Conservation (phyloP, 2,329 filamentous ascomycete species). For the Fusarium lyarnte region DNA sequence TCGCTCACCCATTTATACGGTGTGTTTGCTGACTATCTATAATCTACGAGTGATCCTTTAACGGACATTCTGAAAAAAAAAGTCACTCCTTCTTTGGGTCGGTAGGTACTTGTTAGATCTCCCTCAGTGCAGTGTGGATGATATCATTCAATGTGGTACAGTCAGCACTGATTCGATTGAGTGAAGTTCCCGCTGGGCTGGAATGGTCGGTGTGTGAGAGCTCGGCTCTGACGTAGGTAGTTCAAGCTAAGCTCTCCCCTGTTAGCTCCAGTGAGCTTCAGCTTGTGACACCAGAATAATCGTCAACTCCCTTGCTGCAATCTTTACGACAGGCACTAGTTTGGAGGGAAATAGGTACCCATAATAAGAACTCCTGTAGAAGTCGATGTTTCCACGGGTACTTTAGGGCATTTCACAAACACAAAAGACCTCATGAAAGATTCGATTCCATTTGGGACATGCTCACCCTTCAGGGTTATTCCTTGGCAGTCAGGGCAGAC, state of each 20-base stretch:
- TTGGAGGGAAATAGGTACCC: not conserved
- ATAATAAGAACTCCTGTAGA: not conserved
- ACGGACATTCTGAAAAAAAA: not conserved
- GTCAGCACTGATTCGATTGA: not conserved
- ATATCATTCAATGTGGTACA: constrained; percentile 21
- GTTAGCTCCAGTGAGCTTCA: not conserved
- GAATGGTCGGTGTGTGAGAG: constrained; percentile 13
- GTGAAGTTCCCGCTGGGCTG: not conserved
- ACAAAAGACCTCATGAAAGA: not conserved
- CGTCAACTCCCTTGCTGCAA: not conserved
- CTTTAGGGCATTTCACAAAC: not conserved
- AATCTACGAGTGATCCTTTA: not conserved
- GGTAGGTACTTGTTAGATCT: not conserved
- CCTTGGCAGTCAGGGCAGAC: constrained; percentile 22
- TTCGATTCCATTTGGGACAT: not conserved
- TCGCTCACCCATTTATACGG: not conserved
- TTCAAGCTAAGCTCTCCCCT: not conserved
- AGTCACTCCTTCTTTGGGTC: not conserved
- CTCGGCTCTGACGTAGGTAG: constrained; percentile 21
- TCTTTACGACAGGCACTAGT: not conserved
- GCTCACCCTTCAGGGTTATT: not conserved
- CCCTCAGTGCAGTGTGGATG: not conserved
- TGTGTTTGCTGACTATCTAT: not conserved
- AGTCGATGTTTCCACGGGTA: not conserved
- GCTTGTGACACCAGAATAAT: not conserved